These are phyloP conservation scores for Lactifluus pinguis DNA, from an alignment of 768 basidiomycete species.

Conservation along the genomic window DNA sequence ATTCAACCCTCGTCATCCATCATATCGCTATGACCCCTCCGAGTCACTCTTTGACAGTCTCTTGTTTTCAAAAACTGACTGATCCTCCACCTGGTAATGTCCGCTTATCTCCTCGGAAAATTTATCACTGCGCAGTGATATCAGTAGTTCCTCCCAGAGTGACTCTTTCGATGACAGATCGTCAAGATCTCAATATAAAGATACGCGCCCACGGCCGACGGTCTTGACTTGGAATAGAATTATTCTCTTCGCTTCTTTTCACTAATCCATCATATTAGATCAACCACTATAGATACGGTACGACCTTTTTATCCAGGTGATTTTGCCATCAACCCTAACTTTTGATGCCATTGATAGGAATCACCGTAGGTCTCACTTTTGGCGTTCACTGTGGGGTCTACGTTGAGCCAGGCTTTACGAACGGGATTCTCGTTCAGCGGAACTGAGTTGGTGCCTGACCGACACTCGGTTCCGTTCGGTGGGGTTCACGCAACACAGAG, in stretches of 20 bases:
- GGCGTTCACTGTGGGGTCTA: too few species aligned
- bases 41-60: not conserved
- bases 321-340: not conserved
- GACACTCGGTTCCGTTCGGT: not conserved
- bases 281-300: not conserved
- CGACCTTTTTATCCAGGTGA: not conserved
- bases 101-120: not conserved
- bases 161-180: not conserved
- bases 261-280: not conserved
- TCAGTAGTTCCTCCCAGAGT: not conserved
- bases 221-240: not conserved
- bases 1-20: not conserved
- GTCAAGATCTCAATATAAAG: not conserved
- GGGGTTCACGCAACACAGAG: not conserved
- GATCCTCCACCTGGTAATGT: not conserved
- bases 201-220: not conserved
- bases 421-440: not conserved
- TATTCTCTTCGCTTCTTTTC: not conserved
- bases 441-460: constrained; percentile 4
- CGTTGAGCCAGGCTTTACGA: not conserved
- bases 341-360: not conserved
- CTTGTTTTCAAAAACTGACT: not conserved
- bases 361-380: not conserved
- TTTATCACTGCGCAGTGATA: not conserved
- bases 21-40: not conserved